A percentile compares a stretch with the other conserved stretches of the same genome.
Evolutionary conservation across 176 grass and related monocot species (phyloP).

Genomic region (Zizania latifolia): DNA sequence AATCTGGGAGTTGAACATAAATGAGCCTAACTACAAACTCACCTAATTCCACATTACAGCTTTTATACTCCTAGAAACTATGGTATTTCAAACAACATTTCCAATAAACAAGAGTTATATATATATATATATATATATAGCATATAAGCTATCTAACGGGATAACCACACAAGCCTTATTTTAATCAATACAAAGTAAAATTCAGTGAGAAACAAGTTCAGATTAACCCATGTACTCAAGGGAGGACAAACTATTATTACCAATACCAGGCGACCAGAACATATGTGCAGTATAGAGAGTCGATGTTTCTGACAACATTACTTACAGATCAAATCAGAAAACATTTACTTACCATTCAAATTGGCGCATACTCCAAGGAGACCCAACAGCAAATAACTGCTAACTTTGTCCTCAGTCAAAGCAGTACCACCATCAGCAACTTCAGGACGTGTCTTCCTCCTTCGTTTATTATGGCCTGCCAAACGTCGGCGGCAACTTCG

Average conservation of each 20-base stretch:
- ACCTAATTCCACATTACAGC: not conserved
- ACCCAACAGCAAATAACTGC: constrained; percentile 73
- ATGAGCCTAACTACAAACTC: not conserved
- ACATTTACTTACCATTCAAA: constrained; percentile 63
- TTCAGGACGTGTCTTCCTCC: constrained; percentile 80
- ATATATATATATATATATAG: not conserved
- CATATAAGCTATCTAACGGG: not conserved
- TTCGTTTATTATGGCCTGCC: constrained; percentile 85
- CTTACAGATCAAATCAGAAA: constrained; percentile 68
- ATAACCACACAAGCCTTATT: not conserved
- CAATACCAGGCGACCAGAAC: not conserved
- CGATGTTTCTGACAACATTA: constrained; percentile 2
- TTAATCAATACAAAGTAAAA: constrained; percentile 15
- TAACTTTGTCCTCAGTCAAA: constrained; percentile 62
- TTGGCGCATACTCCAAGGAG: constrained; percentile 74
- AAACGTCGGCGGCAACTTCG: constrained; percentile 91
- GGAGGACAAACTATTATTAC: constrained; percentile 4
- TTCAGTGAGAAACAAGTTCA: not conserved
- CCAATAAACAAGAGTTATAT: constrained; percentile 7
- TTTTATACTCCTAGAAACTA: not conserved
- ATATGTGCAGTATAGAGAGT: not conserved
- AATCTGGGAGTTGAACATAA: not conserved
- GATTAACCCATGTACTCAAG: not conserved
- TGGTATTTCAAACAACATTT: constrained; percentile 10
- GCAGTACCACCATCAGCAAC: constrained; percentile 35